Percentiles rank a stretch among this genome's conserved stretches.
Evolutionary conservation across 129 eudicot species (phyloP).

Genomic region (Chrysanthemum seticuspe): DNA sequence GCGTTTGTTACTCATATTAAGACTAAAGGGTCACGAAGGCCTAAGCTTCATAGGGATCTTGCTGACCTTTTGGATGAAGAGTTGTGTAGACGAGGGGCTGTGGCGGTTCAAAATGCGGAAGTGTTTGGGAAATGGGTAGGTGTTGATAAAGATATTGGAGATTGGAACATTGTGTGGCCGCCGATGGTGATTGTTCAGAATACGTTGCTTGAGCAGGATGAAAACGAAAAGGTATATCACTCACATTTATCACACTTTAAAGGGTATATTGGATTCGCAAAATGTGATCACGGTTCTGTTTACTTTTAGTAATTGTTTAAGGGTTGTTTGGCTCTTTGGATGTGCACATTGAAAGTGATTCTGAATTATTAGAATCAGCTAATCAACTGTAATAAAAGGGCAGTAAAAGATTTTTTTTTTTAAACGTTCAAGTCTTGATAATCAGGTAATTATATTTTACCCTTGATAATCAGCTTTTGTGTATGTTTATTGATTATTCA

Average conservation of each 20-base stretch:
- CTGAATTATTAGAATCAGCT: too few species aligned
- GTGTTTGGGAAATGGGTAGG: conserved; percentile 75
- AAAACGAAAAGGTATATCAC: conserved; percentile 62
- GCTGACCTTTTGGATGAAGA: conserved; percentile 78
- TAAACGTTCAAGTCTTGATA: too few species aligned
- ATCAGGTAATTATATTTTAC: too few species aligned
- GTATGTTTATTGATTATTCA: neutral
- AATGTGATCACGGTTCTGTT: neutral
- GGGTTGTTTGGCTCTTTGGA: too few species aligned
- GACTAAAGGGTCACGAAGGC: conserved; percentile 73
- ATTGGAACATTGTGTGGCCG: conserved; percentile 79
- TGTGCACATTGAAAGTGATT: too few species aligned
- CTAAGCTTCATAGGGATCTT: conserved; percentile 71
- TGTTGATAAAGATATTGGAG: conserved; percentile 36
- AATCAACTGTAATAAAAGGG: too few species aligned
- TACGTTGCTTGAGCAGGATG: conserved; percentile 67
- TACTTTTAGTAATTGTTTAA: neutral
- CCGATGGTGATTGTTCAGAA: conserved; percentile 88
- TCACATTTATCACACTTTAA: neutral
- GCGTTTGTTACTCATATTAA: conserved; percentile 70
- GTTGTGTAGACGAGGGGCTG: conserved; percentile 54
- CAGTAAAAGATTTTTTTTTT: too few species aligned
- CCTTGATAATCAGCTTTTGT: too few species aligned
- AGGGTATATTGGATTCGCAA: neutral
- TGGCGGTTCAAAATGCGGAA: conserved; percentile 59